Conservation (phyloP, 179 eudicot species). For the Heliamphora ciliata region DNA sequence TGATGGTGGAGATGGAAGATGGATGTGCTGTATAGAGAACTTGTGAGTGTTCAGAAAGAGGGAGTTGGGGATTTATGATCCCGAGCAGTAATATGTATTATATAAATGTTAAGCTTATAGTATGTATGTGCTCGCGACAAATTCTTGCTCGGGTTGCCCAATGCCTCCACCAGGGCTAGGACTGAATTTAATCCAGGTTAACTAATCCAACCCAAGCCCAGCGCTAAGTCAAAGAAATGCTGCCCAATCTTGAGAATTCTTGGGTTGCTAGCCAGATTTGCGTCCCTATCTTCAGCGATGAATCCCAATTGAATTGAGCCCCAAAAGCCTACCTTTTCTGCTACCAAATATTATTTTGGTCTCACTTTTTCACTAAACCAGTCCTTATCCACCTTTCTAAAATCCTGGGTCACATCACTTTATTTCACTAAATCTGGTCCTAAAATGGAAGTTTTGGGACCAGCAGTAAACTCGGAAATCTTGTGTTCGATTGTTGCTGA, state of each 20-base stretch:
- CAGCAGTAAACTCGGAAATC: neutral
- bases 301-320: neutral
- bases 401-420: neutral
- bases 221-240: neutral
- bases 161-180: no score
- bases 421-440: neutral
- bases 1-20: no score
- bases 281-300: neutral
- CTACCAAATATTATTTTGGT: neutral
- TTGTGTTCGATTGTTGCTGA: no score
- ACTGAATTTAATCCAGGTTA: no score
- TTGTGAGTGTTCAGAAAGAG: no score
- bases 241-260: neutral
- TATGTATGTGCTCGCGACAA: no score
- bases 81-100: no score
- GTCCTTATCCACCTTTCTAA: neutral
- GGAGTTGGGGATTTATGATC: no score
- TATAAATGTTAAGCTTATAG: no score
- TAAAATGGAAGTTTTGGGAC: neutral
- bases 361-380: neutral
- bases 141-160: no score
- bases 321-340: neutral
- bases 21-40: no score
- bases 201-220: neutral
- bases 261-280: neutral